A percentile compares a stretch with the other conserved stretches of the same genome.
Evolutionary conservation across 495 filamentous ascomycete species (phyloP).

Genomic region (Trichoderma asperelloides): DNA sequence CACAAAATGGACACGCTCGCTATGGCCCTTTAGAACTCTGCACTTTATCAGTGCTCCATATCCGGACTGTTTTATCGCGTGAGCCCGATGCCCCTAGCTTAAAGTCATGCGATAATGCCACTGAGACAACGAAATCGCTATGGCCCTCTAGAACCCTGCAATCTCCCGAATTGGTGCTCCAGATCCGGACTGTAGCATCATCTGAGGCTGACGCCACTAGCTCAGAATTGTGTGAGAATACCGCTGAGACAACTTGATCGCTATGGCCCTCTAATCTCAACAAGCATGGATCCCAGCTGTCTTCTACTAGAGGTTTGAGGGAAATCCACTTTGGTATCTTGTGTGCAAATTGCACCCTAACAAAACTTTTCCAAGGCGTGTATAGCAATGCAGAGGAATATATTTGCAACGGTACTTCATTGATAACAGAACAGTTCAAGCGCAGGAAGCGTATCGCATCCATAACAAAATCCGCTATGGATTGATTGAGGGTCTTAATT

Average conservation of each 20-base stretch:
- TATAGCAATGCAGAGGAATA: slow-evolving; percentile 28
- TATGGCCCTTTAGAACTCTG: background rate
- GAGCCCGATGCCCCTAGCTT: background rate
- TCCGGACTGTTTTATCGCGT: background rate
- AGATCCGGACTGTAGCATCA: background rate
- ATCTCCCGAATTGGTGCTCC: background rate
- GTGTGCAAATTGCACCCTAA: slow-evolving; percentile 15
- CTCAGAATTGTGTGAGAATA: background rate
- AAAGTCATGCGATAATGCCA: background rate
- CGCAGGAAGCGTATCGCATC: slow-evolving; percentile 30
- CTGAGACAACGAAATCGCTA: background rate
- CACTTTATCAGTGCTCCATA: background rate
- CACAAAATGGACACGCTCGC: background rate
- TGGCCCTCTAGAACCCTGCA: background rate
- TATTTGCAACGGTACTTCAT: slow-evolving; percentile 23
- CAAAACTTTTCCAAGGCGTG: slow-evolving; percentile 22
- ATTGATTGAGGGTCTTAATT: background rate
- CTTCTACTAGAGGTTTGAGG: background rate
- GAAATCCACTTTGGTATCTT: slow-evolving; percentile 15
- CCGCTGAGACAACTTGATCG: background rate
- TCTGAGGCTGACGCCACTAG: background rate
- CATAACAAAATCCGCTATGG: slow-evolving; percentile 18
- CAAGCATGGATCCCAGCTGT: background rate
- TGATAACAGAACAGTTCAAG: slow-evolving; percentile 16
- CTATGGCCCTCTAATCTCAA: background rate